Evolutionary conservation across 768 basidiomycete species (phyloP), one percentile per base, ranked within the genome.

Genomic region (Rhizopogon vinicolor): DNA sequence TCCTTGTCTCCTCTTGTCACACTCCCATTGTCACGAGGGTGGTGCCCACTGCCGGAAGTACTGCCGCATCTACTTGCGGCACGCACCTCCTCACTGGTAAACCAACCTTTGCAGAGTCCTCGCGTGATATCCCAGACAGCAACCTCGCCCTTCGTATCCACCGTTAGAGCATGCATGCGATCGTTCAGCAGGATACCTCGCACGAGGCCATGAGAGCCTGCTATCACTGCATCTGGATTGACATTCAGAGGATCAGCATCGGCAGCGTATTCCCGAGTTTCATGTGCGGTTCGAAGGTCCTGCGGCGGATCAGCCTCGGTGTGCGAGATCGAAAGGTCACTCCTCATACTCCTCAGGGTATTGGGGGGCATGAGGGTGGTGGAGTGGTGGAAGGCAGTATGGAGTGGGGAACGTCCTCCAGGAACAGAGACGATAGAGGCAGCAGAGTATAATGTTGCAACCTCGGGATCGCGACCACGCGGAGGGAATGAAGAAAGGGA

Each of bases 51-150:
- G 29, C 70, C 72, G 44, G 68, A 65, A 22, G 71, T 67, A 63
- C 84, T 82, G 16, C 79, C 83, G 4, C 69, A 60, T 41, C 73
- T 69, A 60, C 79, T 84, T 31, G 81, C 80, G 16, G 76, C 75
- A 44, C 80, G 77, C 18, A 93, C 83, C 52, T 91, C 90, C 45
- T 85, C 85, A 10, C 75, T 74, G 5, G 69, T 61, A 70, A 84
- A 95, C 46, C 78, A 71, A 1, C 96, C 96, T 3, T 86, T 68
- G 69, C 94, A 98, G 2, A 74, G 56, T 0, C 88, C 86, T 1
- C 86, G 78, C 10, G 94, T 80, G 55, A 99, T 83, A 72, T 98
- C 89, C 96, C 96, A 99, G 7, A 93, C 87, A 0, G 87, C 90
- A 10, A 98, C 87, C 62, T 90, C 85, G 5, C 94, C 93, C 1